Base-by-base conservation (phyloP, 2,329 filamentous ascomycete species). In the Hymenoscyphus albidus region DNA sequence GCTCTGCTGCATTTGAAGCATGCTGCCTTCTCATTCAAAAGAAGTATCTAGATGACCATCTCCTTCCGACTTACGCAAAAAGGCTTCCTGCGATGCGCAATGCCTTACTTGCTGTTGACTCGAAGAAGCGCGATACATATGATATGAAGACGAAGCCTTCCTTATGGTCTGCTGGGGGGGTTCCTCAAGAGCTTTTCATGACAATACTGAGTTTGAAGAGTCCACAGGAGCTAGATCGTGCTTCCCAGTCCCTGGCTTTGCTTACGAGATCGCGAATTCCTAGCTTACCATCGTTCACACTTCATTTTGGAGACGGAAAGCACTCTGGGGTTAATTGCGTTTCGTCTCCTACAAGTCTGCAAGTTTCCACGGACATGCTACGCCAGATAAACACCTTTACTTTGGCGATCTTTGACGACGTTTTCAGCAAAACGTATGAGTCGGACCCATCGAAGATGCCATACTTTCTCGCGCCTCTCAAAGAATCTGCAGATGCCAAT, bases 351-450 rank as follows among this genome's bases (percentile, higher is more conserved):
- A 70, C 67, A 0, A 72, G 80, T 0, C 69, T 93, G 0, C 12
- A 76, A 0, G 68, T 86, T 0, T 75, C 78, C 0, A n/a, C 57
- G 0, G 72, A 78, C 0, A 73, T 80, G 1, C 68, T 92, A 0
- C 76, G 83, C 0, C 75, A 79, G 1, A 74, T 98, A n/a, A 87
- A 86, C 0, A 77, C 76, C 0, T 96, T 95, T 74, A 97, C 91
- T 0, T 78, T 96, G 51, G 82, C 84, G 4, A 77, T 96, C 0
- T 97, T 96, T 75, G 79, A 85, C 16, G 92, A 98, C 70, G 80
- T 97, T 0, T 98, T 97, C 79, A 94, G 93, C 76, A 99, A 99
- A 75, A 81, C 82, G 2, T 99, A 92, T 71, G 86, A 90, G 59
- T 80, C 84, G 0, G 81, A 86, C 16, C 70, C 80, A 0, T 76